Percentiles rank a stretch among this genome's conserved stretches.
Evolutionary conservation across 2,329 filamentous ascomycete genomes (phyloP).

Genomic region (Monosporascus sp.): DNA sequence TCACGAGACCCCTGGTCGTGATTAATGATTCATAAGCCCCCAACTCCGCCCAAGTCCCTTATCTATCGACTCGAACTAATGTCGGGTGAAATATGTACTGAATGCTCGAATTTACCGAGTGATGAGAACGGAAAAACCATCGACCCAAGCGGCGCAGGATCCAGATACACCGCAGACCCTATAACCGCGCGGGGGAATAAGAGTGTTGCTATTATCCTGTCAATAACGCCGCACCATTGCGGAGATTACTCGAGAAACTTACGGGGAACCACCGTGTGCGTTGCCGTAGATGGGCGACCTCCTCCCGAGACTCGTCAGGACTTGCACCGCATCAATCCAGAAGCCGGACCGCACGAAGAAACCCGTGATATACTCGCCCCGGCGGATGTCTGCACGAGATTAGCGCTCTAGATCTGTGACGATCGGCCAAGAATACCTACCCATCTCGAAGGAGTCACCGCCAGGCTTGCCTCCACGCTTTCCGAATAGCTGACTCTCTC

Average conservation of each 20-base stretch:
- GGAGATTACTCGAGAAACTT: constrained; percentile 38
- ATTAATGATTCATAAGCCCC: too few relatives aligned
- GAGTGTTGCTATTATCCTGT: constrained; percentile 59
- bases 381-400: constrained; percentile 65
- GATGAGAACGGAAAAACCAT: constrained; percentile 80
- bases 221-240: constrained; percentile 10
- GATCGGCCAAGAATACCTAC: constrained; percentile 41
- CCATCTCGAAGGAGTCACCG: constrained; percentile 71
- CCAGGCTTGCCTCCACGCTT: constrained; percentile 67
- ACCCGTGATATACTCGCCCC: constrained; percentile 81
- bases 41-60: background rate
- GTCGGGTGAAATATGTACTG: constrained; percentile 1
- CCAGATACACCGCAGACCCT: constrained; percentile 84
- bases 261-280: constrained; percentile 73
- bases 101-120: constrained; percentile 46
- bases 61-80: background rate
- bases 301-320: constrained; percentile 83
- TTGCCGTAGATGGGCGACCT: constrained; percentile 85
- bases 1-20: too few relatives aligned
- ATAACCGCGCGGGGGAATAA: constrained; percentile 87
- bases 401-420: background rate
- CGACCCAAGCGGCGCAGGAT: constrained; percentile 74
- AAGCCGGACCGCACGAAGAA: constrained; percentile 76
- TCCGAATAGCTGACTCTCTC: constrained; percentile 79
- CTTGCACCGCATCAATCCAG: constrained; percentile 85